A percentile compares a stretch with the other conserved stretches of the same genome.
Evolutionary conservation across 2,329 filamentous ascomycete genomes (phyloP).

Genomic region (Didymella lethalis): DNA sequence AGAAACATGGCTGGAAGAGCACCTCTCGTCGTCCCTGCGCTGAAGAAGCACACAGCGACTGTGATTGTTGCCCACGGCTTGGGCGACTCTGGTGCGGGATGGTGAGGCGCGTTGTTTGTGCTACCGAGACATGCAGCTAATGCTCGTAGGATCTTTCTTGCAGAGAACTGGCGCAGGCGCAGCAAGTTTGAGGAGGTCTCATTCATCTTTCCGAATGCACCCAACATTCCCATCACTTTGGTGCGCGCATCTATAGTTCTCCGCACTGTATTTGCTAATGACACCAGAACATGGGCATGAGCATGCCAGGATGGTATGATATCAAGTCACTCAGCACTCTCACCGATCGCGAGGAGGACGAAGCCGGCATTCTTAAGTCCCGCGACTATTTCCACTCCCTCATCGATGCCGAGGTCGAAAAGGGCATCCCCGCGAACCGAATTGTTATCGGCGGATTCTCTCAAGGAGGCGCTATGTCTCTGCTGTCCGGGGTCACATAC

Average conservation of each 20-base stretch:
- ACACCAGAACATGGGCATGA: constrained; percentile 74
- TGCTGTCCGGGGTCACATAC: constrained; percentile 80
- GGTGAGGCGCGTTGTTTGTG: constrained; percentile 58
- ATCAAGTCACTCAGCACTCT: constrained; percentile 63
- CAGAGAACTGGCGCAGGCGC: constrained; percentile 84
- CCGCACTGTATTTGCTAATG: constrained; percentile 7
- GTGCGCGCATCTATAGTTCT: constrained; percentile 56
- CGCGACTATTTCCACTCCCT: constrained; percentile 79
- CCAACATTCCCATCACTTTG: constrained; percentile 83
- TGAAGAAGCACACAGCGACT: constrained; percentile 87
- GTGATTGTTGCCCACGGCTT: constrained; percentile 94
- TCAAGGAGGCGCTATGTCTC: constrained; percentile 85
- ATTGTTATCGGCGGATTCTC: constrained; percentile 88
- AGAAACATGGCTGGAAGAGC: constrained; percentile 50
- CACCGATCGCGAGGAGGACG: constrained; percentile 65
- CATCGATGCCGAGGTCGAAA: constrained; percentile 80
- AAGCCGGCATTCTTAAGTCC: constrained; percentile 75
- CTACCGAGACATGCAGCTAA: constrained; percentile 27
- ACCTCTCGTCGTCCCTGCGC: constrained; percentile 76
- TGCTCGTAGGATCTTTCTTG: constrained; percentile 69
- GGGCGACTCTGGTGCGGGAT: constrained; percentile 79
- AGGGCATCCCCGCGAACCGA: constrained; percentile 80
- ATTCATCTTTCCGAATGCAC: constrained; percentile 93
- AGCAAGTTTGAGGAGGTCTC: constrained; percentile 86
- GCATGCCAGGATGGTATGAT: constrained; percentile 90